A percentile compares a stretch with the other conserved stretches of the same genome.
phyloP scores from a whole-genome alignment of 495 filamentous ascomycete species.

The Penicillium maclennaniae region DNA sequence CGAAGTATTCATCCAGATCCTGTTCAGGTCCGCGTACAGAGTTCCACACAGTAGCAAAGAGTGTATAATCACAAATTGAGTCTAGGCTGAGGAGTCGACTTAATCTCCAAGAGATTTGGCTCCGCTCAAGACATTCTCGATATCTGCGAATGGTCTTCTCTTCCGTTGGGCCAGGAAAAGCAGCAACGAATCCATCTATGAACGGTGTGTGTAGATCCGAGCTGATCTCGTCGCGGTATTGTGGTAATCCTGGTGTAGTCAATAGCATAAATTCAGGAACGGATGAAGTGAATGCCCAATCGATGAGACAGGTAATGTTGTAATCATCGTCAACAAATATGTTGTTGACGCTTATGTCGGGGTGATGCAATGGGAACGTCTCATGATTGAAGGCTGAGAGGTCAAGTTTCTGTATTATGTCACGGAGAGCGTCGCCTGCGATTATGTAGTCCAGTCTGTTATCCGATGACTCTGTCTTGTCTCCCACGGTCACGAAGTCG shows the following conservation, averaged over 20 bases:
- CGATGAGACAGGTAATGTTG: slow-evolving; percentile 36
- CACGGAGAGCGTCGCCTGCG: slow-evolving; percentile 23
- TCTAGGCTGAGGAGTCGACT: slow-evolving; percentile 21
- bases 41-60: slow-evolving; percentile 18
- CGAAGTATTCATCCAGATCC: slow-evolving; percentile 13
- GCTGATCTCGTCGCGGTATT: slow-evolving; percentile 21
- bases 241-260: slow-evolving; percentile 23
- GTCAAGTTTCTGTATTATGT: slow-evolving; percentile 20
- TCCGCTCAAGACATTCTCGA: slow-evolving; percentile 9
- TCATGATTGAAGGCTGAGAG: slow-evolving; percentile 7
- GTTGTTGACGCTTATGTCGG: slow-evolving; percentile 26
- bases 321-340: slow-evolving; percentile 36
- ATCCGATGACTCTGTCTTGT: slow-evolving; percentile 23
- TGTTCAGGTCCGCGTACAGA: slow-evolving; percentile 9
- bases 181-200: slow-evolving; percentile 12
- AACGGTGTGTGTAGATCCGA: slow-evolving; percentile 12
- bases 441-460: slow-evolving; percentile 33
- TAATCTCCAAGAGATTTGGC: slow-evolving; percentile 17
- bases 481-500: slow-evolving; percentile 28
- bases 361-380: slow-evolving; percentile 18
- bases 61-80: slow-evolving; percentile 13
- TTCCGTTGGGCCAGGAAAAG: slow-evolving; percentile 9
- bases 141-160: slow-evolving; percentile 7
- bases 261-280: slow-evolving; percentile 26
- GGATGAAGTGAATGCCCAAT: slow-evolving; percentile 28